Base-by-base conservation (phyloP, 495 filamentous ascomycete genomes). In the Peziza echinospora region DNA sequence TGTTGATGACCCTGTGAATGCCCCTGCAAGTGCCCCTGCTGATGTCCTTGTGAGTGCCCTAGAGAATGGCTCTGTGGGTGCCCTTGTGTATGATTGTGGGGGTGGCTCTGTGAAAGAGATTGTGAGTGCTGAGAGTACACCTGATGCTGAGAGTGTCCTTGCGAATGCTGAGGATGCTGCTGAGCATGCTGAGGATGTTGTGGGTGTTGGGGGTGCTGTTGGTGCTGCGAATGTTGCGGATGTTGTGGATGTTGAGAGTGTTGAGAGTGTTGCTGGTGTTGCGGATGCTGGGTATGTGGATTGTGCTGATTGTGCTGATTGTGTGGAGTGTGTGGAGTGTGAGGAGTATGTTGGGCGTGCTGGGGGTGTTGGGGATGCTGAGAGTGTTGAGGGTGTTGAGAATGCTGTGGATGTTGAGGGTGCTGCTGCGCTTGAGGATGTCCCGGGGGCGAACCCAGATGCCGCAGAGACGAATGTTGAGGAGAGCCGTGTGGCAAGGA, bases 161-260 rank as follows among this genome's bases (percentile, higher is more conserved):
- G 40, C 7, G 7, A 42, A 13, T 42, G 40, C 40, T 9, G 45
- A 9, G 45, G 51, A 26, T 53, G 51, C 21, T 48, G 24, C 28
- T 40, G 53, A 49, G 50, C 49, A 16, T 53, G 40, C 24, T 43
- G 26, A n/a, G n/a, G n/a, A n/a, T n/a, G n/a, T 28, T 49, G 54
- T 21, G 47, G 54, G 10, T 52, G 53, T 24, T 50, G 49, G 10
- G 41, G 17, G 45, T 50, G 53, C 28, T 57, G 53, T 16, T 47
- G 37, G 22, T 22, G 24, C 16, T 25, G 45, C 3, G 45, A 26
- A 47, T 34, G 26, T 34, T 34, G 26, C n/a, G 26, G 26, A 34
- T 8, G 26, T 34, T 34, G 26, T n/a, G 8, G 26, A 8, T n/a
- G 8, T 34, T 8, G 26, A 34, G 26, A 34, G 8, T 34, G 26